A percentile compares a stretch with the other conserved stretches of the same genome.
Conservation (phyloP, 768 basidiomycete species). For the Lactifluus hygrophoroides region DNA sequence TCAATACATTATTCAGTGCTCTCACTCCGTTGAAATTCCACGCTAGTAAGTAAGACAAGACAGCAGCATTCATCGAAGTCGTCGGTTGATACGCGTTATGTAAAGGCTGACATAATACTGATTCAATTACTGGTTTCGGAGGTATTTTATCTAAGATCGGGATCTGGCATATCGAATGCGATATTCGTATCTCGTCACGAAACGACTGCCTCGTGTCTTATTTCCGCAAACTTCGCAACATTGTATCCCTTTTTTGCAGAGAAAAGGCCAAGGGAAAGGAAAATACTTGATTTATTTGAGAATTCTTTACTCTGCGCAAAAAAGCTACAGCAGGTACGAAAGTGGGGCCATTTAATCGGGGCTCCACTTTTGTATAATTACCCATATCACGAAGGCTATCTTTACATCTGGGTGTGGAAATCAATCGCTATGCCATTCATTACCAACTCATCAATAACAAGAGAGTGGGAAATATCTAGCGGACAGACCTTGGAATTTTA, state of each 20-base stretch:
- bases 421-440: too few relatives aligned
- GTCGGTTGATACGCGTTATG: too few relatives aligned
- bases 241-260: neutral
- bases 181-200: neutral
- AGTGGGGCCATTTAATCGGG: neutral
- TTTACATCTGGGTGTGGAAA: too few relatives aligned
- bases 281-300: neutral
- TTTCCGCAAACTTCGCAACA: neutral
- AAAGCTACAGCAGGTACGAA: neutral
- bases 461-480: conserved; percentile 4
- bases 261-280: neutral
- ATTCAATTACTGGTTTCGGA: conserved; percentile 1
- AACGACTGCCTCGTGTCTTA: conserved; percentile 9
- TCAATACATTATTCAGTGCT: too few relatives aligned
- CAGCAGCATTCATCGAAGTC: neutral
- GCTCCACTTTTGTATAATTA: too few relatives aligned
- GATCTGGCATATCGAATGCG: neutral
- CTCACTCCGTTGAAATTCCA: too few relatives aligned
- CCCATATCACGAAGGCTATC: too few relatives aligned
- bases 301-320: too few relatives aligned
- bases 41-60: too few relatives aligned
- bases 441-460: too few relatives aligned
- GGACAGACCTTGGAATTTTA: neutral
- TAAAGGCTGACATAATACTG: conserved; percentile 6
- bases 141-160: conserved; percentile 8